Evolutionary conservation across 805 yeast species (phyloP), one percentile per base, ranked within the genome.

Genomic region (Metschnikowia amazonensis): DNA sequence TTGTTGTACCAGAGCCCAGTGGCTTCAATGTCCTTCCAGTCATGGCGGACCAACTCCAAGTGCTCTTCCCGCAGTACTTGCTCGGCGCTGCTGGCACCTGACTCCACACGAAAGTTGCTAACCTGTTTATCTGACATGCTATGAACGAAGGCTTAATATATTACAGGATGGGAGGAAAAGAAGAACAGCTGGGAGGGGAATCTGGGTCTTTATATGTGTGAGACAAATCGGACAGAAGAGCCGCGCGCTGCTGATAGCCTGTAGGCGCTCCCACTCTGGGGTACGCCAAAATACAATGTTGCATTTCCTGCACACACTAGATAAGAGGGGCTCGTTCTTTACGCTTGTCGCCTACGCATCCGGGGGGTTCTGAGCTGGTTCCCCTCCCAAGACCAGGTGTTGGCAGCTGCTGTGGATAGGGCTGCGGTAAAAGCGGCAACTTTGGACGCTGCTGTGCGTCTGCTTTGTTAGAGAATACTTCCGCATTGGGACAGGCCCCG

Each of bases 1-100:
- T 52, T 47, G 50, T 71, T 72, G 51, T 73, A 74, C 79, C 79
- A 75, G 32, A 55, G 52, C 11, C 72, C 71, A 11, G 63, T 51
- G 20, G 66, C 49, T 32, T 61, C 68, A 31, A 65, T 63, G 40
- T 64, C 72, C 4, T 47, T 60, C 39, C 58, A 49, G 13, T 64
- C 30, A 29, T 45, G 49, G 24, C 44, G 44, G 8, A 46, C 44
- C 14, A 41, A 34, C 28, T 49, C 52, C 20, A 43, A 24, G 36
- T 46, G 52, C 10, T 41, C 52, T 10, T n/a, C 17, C 3, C 14
- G 37, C 20, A 30, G 34, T 14, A 13, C 9, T 8, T 42, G 41
- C 8, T 32, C 43, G 11, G 32, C 47, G 3, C 43, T 36, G 44
- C 38, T 25, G 33, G 32, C 6, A 20, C 43, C 34, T 1, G 52